phyloP scores from a whole-genome alignment of 306 rosid species.

The Carpinus viminea region DNA sequence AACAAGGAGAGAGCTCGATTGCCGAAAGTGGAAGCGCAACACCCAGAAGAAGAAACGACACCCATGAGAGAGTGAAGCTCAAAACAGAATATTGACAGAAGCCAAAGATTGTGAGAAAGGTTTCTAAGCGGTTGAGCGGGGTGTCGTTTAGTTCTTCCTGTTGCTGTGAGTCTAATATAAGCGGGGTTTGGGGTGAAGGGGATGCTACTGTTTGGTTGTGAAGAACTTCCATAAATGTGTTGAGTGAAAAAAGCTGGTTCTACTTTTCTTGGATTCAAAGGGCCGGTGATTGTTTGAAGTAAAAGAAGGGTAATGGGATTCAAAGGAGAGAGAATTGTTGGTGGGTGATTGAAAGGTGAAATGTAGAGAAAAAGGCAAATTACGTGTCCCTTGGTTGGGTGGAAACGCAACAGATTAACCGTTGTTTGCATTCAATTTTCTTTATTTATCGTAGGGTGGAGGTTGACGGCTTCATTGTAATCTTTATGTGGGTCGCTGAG shows the following conservation, averaged over 20 bases:
- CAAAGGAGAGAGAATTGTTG: background rate
- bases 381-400: no score
- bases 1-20: conserved; percentile 17
- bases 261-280: background rate
- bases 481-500: no score
- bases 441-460: no score
- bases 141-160: conserved; percentile 17
- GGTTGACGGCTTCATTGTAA: no score
- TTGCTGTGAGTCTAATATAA: background rate
- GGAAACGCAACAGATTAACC: no score
- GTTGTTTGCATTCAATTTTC: no score
- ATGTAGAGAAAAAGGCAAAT: background rate
- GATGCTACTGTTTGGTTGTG: conserved; percentile 4
- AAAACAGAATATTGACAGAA: conserved; percentile 34
- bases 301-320: no score
- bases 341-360: background rate
- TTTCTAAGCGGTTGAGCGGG: conserved; percentile 28
- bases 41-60: conserved; percentile 39
- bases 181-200: conserved; percentile 18
- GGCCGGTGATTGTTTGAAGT: background rate
- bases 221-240: conserved; percentile 12
- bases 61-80: conserved; percentile 43
- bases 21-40: conserved; percentile 34
- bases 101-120: conserved; percentile 35
- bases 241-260: background rate